Conservation (phyloP, 306 rosid genomes). For the Quercus rubra region DNA sequence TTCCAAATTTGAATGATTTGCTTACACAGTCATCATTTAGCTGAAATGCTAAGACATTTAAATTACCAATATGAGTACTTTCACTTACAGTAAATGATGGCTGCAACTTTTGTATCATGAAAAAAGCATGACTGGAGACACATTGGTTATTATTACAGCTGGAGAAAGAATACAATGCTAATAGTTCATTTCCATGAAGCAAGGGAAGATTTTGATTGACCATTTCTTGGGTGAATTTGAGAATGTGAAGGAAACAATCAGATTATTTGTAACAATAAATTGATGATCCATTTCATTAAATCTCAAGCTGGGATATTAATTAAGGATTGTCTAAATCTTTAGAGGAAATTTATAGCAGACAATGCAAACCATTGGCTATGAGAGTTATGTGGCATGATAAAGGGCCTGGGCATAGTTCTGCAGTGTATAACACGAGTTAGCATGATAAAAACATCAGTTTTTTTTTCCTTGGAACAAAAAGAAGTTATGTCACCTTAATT, state of each 20-base stretch:
- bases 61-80: background rate
- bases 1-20: background rate
- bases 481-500: background rate
- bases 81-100: background rate
- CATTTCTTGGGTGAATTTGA: background rate
- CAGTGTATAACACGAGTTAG: background rate
- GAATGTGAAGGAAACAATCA: background rate
- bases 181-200: background rate
- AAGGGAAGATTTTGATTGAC: background rate
- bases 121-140: background rate
- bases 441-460: background rate
- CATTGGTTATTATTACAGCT: background rate
- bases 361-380: background rate
- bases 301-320: background rate
- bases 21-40: background rate
- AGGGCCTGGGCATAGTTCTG: no score
- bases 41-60: background rate
- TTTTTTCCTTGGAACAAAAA: background rate
- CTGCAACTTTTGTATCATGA: background rate
- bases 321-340: background rate
- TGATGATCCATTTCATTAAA: background rate
- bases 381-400: no score
- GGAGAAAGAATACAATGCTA: background rate
- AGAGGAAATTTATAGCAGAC: background rate
- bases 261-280: background rate